These are phyloP conservation scores for Starmera dryadoides DNA, from an alignment of 805 yeast genomes.

Conservation along the genomic window DNA sequence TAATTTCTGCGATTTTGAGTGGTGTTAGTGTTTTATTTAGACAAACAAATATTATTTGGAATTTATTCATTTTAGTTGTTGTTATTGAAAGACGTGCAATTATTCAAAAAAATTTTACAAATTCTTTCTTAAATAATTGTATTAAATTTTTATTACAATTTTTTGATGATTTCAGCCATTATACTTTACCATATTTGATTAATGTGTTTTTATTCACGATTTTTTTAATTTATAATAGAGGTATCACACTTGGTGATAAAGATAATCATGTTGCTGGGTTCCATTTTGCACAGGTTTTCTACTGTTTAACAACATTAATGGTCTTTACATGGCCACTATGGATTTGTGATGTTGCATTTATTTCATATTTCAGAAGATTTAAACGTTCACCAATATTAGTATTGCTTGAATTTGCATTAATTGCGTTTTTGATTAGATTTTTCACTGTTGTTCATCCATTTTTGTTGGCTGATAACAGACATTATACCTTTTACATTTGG, in stretches of 20 bases:
- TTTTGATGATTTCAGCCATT: constrained; percentile 25
- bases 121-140: constrained; percentile 28
- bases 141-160: constrained; percentile 29
- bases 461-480: constrained; percentile 88
- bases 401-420: constrained; percentile 24
- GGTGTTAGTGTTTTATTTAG: constrained; percentile 65
- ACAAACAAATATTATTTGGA: constrained; percentile 92
- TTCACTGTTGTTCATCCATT: constrained; percentile 85
- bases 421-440: constrained; percentile 41
- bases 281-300: constrained; percentile 77
- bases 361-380: constrained; percentile 28
- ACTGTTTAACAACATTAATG: constrained; percentile 59
- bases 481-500: constrained; percentile 84
- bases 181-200: constrained; percentile 41
- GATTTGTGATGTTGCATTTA: constrained; percentile 38
- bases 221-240: constrained; percentile 65
- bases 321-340: constrained; percentile 73
- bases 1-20: constrained; percentile 48
- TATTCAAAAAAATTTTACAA: constrained; percentile 31
- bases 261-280: constrained; percentile 67
- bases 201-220: constrained; percentile 46
- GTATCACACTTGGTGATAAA: constrained; percentile 89
- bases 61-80: constrained; percentile 48
- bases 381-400: constrained; percentile 21
- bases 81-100: constrained; percentile 45